Evolutionary conservation across 345 rosid species (phyloP).

Genomic region (Leavenworthia alabamica): DNA sequence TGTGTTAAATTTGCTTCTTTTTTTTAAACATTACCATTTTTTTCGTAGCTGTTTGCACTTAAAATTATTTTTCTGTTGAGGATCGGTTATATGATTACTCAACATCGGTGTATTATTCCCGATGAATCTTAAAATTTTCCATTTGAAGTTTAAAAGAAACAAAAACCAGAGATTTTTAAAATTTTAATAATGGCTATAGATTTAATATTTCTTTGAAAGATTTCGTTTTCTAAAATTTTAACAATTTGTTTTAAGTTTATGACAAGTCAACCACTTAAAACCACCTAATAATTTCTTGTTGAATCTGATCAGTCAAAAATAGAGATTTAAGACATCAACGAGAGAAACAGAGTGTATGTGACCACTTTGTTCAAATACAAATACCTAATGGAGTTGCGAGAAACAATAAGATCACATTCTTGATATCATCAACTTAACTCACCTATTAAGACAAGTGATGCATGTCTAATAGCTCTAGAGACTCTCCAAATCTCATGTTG

Average conservation of each 20-base stretch:
- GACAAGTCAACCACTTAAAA: too few species aligned
- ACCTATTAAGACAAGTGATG: constrained; percentile 57
- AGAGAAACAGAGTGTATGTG: constrained; percentile 10
- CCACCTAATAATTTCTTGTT: too few species aligned
- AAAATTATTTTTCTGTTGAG: background rate
- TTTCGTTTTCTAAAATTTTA: background rate
- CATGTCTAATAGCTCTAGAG: constrained; percentile 61
- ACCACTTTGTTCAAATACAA: constrained; percentile 65
- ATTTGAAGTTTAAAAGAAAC: background rate
- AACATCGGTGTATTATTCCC: constrained; percentile 3
- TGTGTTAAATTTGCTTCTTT: constrained; percentile 24
- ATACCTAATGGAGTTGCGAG: constrained; percentile 45
- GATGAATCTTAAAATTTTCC: background rate
- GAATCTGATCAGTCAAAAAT: too few species aligned
- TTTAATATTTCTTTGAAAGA: background rate
- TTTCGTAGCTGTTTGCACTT: constrained; percentile 6
- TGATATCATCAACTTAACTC: constrained; percentile 46
- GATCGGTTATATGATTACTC: constrained; percentile 12
- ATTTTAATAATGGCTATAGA: background rate
- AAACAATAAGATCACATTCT: background rate
- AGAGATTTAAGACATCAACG: background rate
- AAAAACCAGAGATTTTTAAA: background rate
- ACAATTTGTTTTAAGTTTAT: background rate
- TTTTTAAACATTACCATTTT: constrained; percentile 8
- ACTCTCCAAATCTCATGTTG: constrained; percentile 85